Conservation (phyloP, 2,329 filamentous ascomycete species). For the Corniculantispora saksenae region DNA sequence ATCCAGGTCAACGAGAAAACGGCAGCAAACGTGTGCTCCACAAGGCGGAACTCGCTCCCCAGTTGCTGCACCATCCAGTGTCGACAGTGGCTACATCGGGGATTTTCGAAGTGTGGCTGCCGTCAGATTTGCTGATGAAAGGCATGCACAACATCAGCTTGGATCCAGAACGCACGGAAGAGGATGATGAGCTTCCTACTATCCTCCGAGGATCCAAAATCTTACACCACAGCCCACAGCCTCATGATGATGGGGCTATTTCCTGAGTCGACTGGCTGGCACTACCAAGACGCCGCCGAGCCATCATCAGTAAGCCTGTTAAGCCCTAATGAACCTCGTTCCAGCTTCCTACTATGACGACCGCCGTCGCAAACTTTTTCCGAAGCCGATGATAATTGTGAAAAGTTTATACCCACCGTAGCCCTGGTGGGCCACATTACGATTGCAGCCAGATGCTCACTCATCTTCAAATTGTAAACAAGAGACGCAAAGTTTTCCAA, state of each 20-base stretch:
- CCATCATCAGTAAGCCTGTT: neutral
- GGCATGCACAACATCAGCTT: conserved; percentile 2
- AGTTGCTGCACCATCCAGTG: conserved; percentile 1
- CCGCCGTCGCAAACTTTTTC: neutral
- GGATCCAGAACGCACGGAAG: neutral
- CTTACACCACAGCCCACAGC: neutral
- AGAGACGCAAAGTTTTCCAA: neutral
- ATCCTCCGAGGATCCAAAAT: neutral
- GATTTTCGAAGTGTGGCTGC: neutral
- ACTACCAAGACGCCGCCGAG: neutral
- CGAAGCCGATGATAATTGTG: neutral
- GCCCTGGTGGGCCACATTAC: neutral
- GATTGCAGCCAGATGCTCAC: too few relatives aligned
- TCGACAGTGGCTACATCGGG: neutral
- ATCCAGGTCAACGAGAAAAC: neutral
- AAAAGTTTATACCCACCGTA: neutral
- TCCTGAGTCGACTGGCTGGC: neutral
- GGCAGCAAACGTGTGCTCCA: neutral
- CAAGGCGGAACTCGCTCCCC: conserved; percentile 1
- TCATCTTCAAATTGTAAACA: neutral
- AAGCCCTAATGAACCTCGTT: neutral
- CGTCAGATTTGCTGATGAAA: conserved; percentile 15
- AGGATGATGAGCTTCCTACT: neutral
- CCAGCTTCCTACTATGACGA: neutral
- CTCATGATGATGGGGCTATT: neutral